Percentiles rank a stretch among this genome's conserved stretches.
These are phyloP conservation scores for Neohortaea acidophila DNA, from an alignment of 495 filamentous ascomycete genomes.

Conservation along the genomic window DNA sequence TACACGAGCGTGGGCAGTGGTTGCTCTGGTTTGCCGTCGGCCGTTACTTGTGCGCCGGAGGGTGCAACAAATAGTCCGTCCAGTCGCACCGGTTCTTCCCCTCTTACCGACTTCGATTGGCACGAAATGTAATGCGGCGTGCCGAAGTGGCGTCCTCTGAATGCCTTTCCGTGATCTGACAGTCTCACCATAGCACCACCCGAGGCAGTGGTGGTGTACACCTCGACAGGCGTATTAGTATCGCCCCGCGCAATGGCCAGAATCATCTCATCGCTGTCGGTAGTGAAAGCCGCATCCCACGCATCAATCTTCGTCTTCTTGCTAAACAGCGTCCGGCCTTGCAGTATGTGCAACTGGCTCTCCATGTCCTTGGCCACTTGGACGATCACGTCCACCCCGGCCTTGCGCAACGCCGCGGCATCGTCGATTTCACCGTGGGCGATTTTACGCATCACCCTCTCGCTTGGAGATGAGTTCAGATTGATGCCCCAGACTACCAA, in stretches of 20 bases:
- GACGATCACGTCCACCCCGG: conserved; percentile 4
- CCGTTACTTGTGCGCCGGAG: background rate
- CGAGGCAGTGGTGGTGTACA: conserved; percentile 9
- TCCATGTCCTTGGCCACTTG: conserved; percentile 3
- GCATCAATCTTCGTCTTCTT: conserved; percentile 5
- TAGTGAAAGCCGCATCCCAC: conserved; percentile 9
- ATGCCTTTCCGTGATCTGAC: conserved; percentile 3
- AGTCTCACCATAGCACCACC: conserved; percentile 10
- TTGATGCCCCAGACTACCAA: background rate
- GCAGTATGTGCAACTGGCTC: conserved; percentile 8
- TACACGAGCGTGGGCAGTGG: conserved; percentile 24
- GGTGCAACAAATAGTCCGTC: conserved; percentile 5
- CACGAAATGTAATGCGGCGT: conserved; percentile 5
- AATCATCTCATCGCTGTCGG: conserved; percentile 11
- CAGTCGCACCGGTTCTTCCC: conserved; percentile 4
- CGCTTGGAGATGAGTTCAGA: background rate
- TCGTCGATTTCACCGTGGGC: conserved; percentile 5
- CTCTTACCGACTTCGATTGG: too few relatives aligned
- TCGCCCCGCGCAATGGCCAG: conserved; percentile 8
- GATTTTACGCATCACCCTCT: background rate
- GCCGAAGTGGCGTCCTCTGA: conserved; percentile 1
- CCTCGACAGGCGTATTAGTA: conserved; percentile 8
- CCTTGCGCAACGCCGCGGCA: conserved; percentile 1
- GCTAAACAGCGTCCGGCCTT: conserved; percentile 8
- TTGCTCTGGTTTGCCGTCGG: conserved; percentile 1